Evolutionary conservation across 2,329 filamentous ascomycete genomes (phyloP).

Genomic region (Fusarium falciforme): DNA sequence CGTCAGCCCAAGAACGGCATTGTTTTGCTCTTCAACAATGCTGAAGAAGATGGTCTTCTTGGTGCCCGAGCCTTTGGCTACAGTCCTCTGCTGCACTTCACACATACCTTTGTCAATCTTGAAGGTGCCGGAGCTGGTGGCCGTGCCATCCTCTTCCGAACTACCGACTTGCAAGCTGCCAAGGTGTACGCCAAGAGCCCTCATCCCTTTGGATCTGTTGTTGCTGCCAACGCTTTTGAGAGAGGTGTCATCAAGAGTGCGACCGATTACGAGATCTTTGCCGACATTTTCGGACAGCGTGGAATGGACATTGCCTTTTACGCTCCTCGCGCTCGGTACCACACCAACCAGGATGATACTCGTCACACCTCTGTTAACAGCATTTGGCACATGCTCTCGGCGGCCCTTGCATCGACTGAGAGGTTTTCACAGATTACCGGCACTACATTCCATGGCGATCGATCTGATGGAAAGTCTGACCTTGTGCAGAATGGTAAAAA

Average conservation of each 20-base stretch:
- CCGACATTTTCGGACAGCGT: constrained; percentile 80
- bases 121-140: constrained; percentile 95
- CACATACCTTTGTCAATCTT: constrained; percentile 91
- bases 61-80: constrained; percentile 87
- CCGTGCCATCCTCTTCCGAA: constrained; percentile 86
- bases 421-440: constrained; percentile 76
- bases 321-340: constrained; percentile 85
- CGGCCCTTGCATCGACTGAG: constrained; percentile 79
- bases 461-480: constrained; percentile 65
- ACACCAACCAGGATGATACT: constrained; percentile 89
- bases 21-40: constrained; percentile 91
- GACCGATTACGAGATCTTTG: constrained; percentile 90
- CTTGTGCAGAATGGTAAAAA: constrained; percentile 75
- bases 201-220: constrained; percentile 85
- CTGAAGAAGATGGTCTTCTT: constrained; percentile 92
- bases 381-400: constrained; percentile 96
- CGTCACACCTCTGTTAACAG: constrained; percentile 77
- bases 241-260: constrained; percentile 82
- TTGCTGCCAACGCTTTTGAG: constrained; percentile 87
- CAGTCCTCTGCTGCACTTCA: constrained; percentile 82
- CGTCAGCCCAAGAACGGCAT: constrained; percentile 83
- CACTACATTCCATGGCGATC: constrained; percentile 71
- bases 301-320: constrained; percentile 95
- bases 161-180: constrained; percentile 88
- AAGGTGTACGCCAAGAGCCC: constrained; percentile 77